Evolutionary conservation across 257 asterid species (phyloP), one percentile per base, ranked within the genome.

Genomic region (Petrea volubilis): DNA sequence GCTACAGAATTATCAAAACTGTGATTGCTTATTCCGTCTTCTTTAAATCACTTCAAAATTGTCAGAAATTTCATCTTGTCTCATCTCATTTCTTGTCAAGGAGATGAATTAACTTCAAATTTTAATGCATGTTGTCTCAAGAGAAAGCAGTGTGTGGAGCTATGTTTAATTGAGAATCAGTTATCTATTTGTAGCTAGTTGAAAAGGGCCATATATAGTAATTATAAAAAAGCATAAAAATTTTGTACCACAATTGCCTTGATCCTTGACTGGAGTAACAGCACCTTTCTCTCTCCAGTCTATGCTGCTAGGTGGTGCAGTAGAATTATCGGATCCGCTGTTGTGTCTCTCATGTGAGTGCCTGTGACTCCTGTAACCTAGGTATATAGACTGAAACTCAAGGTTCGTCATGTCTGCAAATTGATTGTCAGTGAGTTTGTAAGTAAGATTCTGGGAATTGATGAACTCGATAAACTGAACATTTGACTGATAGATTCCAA

Each of bases 201-300:
- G n/a, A n/a, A n/a, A n/a, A n/a, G n/a, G n/a, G n/a, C n/a, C n/a
- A n/a, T n/a, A n/a, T n/a, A n/a, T n/a, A n/a, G n/a, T n/a, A n/a
- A n/a, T n/a, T n/a, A n/a, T n/a, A n/a, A n/a, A n/a, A n/a, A n/a
- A n/a, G n/a, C n/a, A n/a, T n/a, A n/a, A n/a, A n/a, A 28, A 18
- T 9, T 17, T 46, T 69, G 20, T 85, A 86, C 96, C 92, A 57
- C 98, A 90, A 4, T 0, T 5, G 28, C 87, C 86, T 79, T 91
- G 92, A 71, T 82, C 41, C 77, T 86, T 89, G 43, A 89, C 25
- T 23, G 79, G 79, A 80, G 93, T 92, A 28, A 89, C 96, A 20
- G 86, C 92, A 3, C 90, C 88, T 0, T 38, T 56, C 79, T 77
- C 81, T 78, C 89, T 83, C 96, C 96, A 92, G 75, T 89, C 97